Evolutionary conservation across 1,284 basidiomycete species (phyloP), one percentile per base, ranked within the genome.

Genomic region (Takashimella koratensis): DNA sequence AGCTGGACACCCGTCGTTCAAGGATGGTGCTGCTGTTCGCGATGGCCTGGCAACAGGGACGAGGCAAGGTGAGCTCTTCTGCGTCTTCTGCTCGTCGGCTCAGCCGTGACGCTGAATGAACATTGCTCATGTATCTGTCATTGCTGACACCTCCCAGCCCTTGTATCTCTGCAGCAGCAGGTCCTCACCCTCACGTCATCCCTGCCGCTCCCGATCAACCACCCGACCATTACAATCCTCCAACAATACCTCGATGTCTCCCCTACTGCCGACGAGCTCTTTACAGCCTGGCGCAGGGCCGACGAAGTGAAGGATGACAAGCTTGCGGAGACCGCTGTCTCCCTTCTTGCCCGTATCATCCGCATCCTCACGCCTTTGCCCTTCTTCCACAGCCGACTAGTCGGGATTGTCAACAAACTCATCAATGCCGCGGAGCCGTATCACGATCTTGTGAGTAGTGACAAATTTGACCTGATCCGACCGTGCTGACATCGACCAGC

Each of bases 171-270:
- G 45, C 66, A 74, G 51, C 72, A 74, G 56, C 76, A 77, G 58
- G 71, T 77, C 20, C 56, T 66, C 42, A 71, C 73, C 8, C 64
- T 68, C 3, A 52, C 66, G 51, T 75, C 75, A 5, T 27, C 61
- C 5, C 62, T 73, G 3, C 71, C 74, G 0, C 56, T 77, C 2
- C 44, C 72, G 2, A 73, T 76, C 52, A 66, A 65, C 4, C 68
- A 77, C 51, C 63, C 70, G 0, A 67, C 69, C 2, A 70, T 77
- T n/a, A 59, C 72, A 21, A 66, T 77, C 43, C 57, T 74, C 2
- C 74, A 76, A 54, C 72, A 77, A 48, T 77, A 76, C 54, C 64
- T 76, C 22, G 70, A 74, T 43, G 56, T 66, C 13, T 75, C 72
- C 4, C 73, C 76, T 1, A 67, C 63, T 2, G 66, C 64, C 6